Conservation (phyloP, 805 yeast species). For the Metschnikowia sp. region DNA sequence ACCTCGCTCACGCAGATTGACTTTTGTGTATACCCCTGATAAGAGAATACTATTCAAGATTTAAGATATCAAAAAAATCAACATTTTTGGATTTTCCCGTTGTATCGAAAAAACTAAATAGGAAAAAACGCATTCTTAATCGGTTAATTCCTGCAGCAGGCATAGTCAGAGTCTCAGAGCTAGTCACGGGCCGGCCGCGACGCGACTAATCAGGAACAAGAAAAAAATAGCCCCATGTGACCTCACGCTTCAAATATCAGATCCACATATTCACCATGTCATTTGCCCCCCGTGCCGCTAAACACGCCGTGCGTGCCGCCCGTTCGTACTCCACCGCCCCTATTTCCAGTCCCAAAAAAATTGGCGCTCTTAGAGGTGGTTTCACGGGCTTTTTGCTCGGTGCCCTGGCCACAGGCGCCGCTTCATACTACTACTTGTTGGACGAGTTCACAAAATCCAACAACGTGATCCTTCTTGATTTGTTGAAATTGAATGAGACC, state of each 20-base stretch:
- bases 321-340: slow-evolving; percentile 26
- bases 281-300: slow-evolving; percentile 2
- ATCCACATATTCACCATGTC: not conserved
- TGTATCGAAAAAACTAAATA: too few relatives aligned
- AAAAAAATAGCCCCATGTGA: not conserved
- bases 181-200: not conserved
- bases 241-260: not conserved
- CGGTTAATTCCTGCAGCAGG: too few relatives aligned
- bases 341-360: slow-evolving; percentile 28
- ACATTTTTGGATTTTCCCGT: too few relatives aligned
- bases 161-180: too few relatives aligned
- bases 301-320: slow-evolving; percentile 21
- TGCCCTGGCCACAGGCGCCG: slow-evolving; percentile 68
- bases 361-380: slow-evolving; percentile 45
- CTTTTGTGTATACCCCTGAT: too few relatives aligned
- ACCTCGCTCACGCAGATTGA: too few relatives aligned
- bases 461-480: slow-evolving; percentile 71
- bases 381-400: slow-evolving; percentile 79
- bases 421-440: slow-evolving; percentile 71
- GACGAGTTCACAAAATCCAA: slow-evolving; percentile 76
- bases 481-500: slow-evolving; percentile 64
- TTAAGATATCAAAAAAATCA: too few relatives aligned
- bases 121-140: too few relatives aligned
- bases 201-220: not conserved
- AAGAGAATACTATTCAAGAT: too few relatives aligned